Percentiles rank a stretch among this genome's conserved stretches.
phyloP scores from a whole-genome alignment of 1,139 yeast species.

The Pichia sp. region DNA sequence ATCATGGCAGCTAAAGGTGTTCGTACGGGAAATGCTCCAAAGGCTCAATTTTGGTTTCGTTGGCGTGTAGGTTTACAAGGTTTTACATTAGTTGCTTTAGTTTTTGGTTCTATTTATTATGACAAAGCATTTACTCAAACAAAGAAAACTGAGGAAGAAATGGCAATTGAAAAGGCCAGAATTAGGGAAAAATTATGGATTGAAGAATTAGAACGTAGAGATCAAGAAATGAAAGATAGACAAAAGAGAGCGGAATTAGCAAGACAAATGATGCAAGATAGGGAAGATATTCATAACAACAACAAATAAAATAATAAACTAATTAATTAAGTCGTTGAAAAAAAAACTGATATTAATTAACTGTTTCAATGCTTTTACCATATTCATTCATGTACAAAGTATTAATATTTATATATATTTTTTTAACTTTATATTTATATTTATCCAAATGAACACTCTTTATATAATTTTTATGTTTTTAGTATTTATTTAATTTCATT shows the following conservation, averaged over 20 bases:
- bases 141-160: conserved; percentile 52
- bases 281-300: background rate
- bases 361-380: background rate
- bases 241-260: conserved; percentile 48
- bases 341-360: background rate
- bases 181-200: conserved; percentile 84
- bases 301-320: too few relatives aligned
- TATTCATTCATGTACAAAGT: too few relatives aligned
- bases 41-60: conserved; percentile 81
- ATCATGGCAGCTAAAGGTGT: conserved; percentile 71
- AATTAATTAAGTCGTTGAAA: background rate
- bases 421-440: too few relatives aligned
- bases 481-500: too few relatives aligned
- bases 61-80: conserved; percentile 88
- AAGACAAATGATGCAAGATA: conserved; percentile 23
- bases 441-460: too few relatives aligned
- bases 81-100: conserved; percentile 72
- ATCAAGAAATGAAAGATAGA: conserved; percentile 61
- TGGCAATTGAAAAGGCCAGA: conserved; percentile 68
- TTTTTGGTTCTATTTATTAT: conserved; percentile 68
- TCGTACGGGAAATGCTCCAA: conserved; percentile 61
- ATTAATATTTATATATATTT: too few relatives aligned
- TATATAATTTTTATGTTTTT: too few relatives aligned
- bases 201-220: conserved; percentile 85
- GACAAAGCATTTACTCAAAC: conserved; percentile 34